Base-by-base conservation (phyloP, 257 asterid genomes). In the Cynanchum wilfordii region DNA sequence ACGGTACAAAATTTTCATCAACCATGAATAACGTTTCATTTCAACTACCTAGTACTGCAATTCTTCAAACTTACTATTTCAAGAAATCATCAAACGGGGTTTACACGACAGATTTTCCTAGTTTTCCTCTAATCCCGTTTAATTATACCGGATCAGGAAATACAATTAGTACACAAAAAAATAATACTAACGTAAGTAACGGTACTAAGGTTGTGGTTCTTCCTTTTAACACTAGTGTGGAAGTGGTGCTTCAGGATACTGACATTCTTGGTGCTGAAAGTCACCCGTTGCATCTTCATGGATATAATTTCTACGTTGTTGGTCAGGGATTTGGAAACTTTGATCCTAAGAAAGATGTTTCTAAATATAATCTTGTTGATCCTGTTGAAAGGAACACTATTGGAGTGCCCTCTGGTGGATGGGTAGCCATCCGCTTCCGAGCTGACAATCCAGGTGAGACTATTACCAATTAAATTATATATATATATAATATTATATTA, bases 241-340 rank as follows among this genome's bases (percentile, higher is more conserved):
- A 90, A 67, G 64, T 87, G 60, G 87, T 90, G 68, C 0, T 88
- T 83, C 95, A 90, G 75, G 95, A 72, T 11, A 88, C 96, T 1
- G 85, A 89, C 65, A 88, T 90, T 75, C 82, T 90, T 12, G 90
- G 87, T 2, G 85, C 88, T 12, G 92, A 90, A 79, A 87, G 87
- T 78, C 96, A 90, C 73, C 96, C 96, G 29, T 81, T 86, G 33
- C 96, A 90, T 79, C 84, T 86, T 20, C 95, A 90, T 62, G 96
- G 96, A 2, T 73, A 17, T 45, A 83, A 87, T 68, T 81, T 90
- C 84, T 87, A 66, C 57, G 84, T 87, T 0, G 86, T 88, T 1
- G 96, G 96, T 10, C 89, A 84, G 52, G 96, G 93, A 0, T 88
- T 80, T n/a, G 92, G 95, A 7, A 88, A 90, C 84, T 90, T 82